Conservation (phyloP, 305 asterid species). For the Fraxinus platypoda region DNA sequence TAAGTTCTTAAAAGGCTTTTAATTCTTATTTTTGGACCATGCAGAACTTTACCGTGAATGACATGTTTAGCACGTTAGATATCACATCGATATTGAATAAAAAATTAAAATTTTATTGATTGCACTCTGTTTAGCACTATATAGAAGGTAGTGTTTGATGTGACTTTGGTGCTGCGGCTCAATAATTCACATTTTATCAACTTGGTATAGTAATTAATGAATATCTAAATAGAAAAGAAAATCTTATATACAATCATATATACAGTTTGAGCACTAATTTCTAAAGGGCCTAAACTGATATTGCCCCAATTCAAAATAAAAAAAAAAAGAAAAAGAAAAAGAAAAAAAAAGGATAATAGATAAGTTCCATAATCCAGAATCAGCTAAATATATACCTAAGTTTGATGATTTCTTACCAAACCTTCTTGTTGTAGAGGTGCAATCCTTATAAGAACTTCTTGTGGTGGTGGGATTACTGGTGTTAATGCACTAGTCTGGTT, state of each 20-base stretch:
- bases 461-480: neutral
- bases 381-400: constrained; percentile 6
- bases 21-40: neutral
- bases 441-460: constrained; percentile 33
- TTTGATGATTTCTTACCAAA: constrained; percentile 35
- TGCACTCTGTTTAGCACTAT: neutral
- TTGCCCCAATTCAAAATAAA: constrained; percentile 21
- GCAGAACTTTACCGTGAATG: neutral
- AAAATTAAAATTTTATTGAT: neutral
- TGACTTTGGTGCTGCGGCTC: constrained; percentile 17
- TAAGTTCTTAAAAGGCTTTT: neutral
- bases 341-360: too few relatives aligned
- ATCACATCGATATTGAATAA: neutral
- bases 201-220: neutral
- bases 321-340: neutral
- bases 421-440: constrained; percentile 56
- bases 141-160: neutral
- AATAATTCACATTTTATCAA: neutral
- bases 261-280: neutral
- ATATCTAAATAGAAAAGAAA: constrained; percentile 18
- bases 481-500: constrained; percentile 9
- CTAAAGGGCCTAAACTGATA: constrained; percentile 3
- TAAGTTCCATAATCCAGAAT: neutral
- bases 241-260: constrained; percentile 26
- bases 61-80: neutral